phyloP scores from a whole-genome alignment of 2,329 filamentous ascomycete species.

The Cephalotrichum gorgonifer region DNA sequence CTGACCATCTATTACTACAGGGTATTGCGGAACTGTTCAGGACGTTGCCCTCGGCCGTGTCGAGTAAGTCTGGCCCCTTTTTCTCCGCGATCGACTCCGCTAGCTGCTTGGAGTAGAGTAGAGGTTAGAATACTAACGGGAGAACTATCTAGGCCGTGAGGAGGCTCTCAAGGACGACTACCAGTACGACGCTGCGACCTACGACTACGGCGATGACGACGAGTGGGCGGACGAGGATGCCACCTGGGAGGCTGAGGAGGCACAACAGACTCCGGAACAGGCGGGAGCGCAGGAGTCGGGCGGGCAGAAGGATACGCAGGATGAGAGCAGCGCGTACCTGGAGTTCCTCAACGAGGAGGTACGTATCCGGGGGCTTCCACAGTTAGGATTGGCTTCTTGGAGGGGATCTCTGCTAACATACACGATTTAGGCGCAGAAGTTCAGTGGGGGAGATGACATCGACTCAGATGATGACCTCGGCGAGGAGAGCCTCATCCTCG shows the following conservation, averaged over 20 bases:
- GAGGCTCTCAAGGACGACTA: constrained; percentile 87
- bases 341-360: constrained; percentile 93
- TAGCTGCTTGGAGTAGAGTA: too few relatives aligned
- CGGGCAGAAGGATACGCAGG: constrained; percentile 57
- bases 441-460: constrained; percentile 55
- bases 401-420: not conserved
- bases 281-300: constrained; percentile 60
- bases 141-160: constrained; percentile 76
- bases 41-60: constrained; percentile 76
- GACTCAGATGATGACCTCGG: constrained; percentile 80
- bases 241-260: constrained; percentile 68
- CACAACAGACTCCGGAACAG: constrained; percentile 57
- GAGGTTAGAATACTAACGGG: too few relatives aligned
- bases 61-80: constrained; percentile 47
- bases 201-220: constrained; percentile 62
- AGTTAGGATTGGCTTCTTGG: too few relatives aligned
- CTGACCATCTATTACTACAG: constrained; percentile 26
- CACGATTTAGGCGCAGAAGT: constrained; percentile 63
- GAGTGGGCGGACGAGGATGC: constrained; percentile 75
- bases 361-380: constrained; percentile 18
- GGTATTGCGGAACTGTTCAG: constrained; percentile 89
- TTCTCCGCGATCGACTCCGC: too few relatives aligned
- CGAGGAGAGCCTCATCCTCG: constrained; percentile 84
- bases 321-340: constrained; percentile 88
- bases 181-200: constrained; percentile 50